phyloP scores from a whole-genome alignment of 1,139 yeast species.

The Yamadazyma dendronema region DNA sequence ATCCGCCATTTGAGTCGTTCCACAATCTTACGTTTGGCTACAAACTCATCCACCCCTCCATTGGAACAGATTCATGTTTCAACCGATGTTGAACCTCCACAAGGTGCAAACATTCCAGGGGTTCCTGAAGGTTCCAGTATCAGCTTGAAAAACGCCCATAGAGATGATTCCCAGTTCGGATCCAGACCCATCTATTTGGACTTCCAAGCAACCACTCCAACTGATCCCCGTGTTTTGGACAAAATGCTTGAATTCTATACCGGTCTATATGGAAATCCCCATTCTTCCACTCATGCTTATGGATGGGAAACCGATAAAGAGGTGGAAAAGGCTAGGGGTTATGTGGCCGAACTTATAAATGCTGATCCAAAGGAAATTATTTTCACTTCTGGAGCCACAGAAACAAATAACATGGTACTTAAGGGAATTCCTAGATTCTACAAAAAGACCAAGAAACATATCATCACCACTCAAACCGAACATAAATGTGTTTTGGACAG shows the following conservation, averaged over 20 bases:
- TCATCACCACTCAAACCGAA: constrained; percentile 94
- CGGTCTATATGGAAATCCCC: constrained; percentile 96
- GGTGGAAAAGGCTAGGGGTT: constrained; percentile 80
- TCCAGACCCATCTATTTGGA: constrained; percentile 89
- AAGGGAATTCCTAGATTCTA: constrained; percentile 96
- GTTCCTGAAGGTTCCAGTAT: constrained; percentile 36
- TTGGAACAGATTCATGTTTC: constrained; percentile 15
- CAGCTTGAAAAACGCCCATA: constrained; percentile 42
- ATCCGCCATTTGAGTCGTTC: not conserved
- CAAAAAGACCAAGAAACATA: constrained; percentile 84
- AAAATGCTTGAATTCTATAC: constrained; percentile 91
- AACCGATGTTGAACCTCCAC: constrained; percentile 26
- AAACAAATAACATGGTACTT: constrained; percentile 88
- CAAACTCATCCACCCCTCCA: constrained; percentile 9
- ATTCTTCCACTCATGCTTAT: constrained; percentile 94
- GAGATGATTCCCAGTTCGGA: constrained; percentile 53
- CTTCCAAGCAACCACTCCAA: constrained; percentile 97
- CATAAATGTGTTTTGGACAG: constrained; percentile 98
- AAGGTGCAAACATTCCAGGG: constrained; percentile 35
- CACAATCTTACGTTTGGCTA: constrained; percentile 5
- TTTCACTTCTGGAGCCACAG: constrained; percentile 98
- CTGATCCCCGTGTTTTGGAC: constrained; percentile 95
- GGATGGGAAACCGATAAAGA: constrained; percentile 98
- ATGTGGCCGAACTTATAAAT: constrained; percentile 77
- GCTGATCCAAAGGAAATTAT: constrained; percentile 97